These are phyloP conservation scores for Alternaria angustiovoidea DNA, from an alignment of 2,329 filamentous ascomycete species.

Conservation along the genomic window DNA sequence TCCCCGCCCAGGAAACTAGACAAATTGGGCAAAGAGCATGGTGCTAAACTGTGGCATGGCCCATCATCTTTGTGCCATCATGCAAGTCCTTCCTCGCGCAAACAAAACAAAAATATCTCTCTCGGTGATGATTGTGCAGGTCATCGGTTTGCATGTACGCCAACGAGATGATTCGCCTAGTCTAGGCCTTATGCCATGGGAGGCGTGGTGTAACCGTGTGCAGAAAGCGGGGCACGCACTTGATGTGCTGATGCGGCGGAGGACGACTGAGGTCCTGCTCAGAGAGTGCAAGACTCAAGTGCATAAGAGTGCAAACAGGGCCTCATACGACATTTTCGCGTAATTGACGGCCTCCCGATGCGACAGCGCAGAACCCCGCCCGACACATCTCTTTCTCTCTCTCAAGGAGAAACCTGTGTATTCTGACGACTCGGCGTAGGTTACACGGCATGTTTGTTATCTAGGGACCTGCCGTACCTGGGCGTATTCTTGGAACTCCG, in stretches of 20 bases:
- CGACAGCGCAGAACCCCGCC: not conserved
- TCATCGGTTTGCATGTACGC: not conserved
- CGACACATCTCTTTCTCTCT: not conserved
- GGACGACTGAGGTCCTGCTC: not conserved
- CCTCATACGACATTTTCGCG: not conserved
- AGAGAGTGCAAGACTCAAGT: not conserved
- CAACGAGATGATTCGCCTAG: not conserved
- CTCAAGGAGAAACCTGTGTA: not conserved
- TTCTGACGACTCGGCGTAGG: constrained; percentile 1
- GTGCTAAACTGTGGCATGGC: not conserved
- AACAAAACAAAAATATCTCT: too few species aligned
- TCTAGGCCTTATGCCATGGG: not conserved
- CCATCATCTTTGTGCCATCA: too few species aligned
- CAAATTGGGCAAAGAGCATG: not conserved
- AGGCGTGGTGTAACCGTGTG: not conserved
- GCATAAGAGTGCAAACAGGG: not conserved
- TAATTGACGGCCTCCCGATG: constrained; percentile 12
- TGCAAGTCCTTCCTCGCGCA: not conserved
- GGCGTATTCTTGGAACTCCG: not conserved
- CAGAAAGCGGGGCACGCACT: constrained; percentile 7
- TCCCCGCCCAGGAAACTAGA: not conserved
- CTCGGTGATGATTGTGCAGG: not conserved
- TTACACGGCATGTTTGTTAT: constrained; percentile 17
- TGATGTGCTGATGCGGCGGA: not conserved
- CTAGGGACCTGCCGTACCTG: not conserved